Conservation (phyloP, 805 yeast genomes). For the Kregervanrija pseudodelftensis region DNA sequence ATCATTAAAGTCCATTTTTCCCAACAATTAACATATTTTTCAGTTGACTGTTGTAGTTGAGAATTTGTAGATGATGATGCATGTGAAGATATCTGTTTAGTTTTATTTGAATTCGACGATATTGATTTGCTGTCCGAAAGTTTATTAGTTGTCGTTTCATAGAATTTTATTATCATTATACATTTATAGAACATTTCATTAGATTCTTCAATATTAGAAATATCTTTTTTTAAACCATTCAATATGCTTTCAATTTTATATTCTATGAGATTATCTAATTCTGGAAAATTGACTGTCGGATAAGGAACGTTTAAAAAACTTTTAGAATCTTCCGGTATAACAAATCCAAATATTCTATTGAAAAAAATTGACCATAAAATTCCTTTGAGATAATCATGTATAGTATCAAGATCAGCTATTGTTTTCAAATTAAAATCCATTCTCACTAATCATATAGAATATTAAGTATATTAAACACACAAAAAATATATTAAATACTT, state of each 20-base stretch:
- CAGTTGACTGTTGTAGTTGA: conserved; percentile 12
- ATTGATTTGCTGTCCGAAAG: too few relatives aligned
- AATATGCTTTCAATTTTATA: conserved; percentile 28
- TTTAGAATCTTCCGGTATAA: conserved; percentile 48
- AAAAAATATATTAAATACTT: too few relatives aligned
- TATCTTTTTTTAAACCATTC: conserved; percentile 12
- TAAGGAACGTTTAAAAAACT: conserved; percentile 50
- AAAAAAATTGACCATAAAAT: conserved; percentile 63
- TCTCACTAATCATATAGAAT: too few relatives aligned
- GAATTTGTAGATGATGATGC: conserved; percentile 7
- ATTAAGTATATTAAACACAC: too few relatives aligned
- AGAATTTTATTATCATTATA: conserved; percentile 27
- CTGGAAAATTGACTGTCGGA: conserved; percentile 40
- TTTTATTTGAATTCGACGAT: too few relatives aligned
- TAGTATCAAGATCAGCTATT: conserved; percentile 45
- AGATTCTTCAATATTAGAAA: background rate
- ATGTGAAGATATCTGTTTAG: conserved; percentile 1
- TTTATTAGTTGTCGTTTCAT: conserved; percentile 11
- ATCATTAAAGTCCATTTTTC: conserved; percentile 62
- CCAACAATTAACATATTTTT: conserved; percentile 49
- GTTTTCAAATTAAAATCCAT: conserved; percentile 41
- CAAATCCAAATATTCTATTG: conserved; percentile 59
- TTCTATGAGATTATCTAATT: conserved; percentile 39
- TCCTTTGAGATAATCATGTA: conserved; percentile 51
- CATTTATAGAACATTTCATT: conserved; percentile 20